A percentile compares a stretch with the other conserved stretches of the same genome.
Evolutionary conservation across 768 basidiomycete genomes (phyloP).

Genomic region (Leccinum incarnatum): DNA sequence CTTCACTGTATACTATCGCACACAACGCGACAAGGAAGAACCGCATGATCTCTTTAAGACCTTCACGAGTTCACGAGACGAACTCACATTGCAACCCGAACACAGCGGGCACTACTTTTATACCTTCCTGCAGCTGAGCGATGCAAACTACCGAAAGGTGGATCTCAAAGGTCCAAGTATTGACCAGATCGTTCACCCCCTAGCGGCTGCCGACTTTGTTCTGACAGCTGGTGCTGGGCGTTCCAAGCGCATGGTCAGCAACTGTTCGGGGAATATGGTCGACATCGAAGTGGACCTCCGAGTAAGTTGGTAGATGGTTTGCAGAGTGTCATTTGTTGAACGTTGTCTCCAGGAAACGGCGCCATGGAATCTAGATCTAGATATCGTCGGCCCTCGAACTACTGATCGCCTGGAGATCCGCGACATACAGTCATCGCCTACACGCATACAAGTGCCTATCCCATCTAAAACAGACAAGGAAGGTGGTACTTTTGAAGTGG

Average conservation of each 20-base stretch:
- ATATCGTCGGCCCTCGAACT: constrained; percentile 70
- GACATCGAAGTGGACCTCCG: constrained; percentile 78
- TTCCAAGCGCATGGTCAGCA: constrained; percentile 59
- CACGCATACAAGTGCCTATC: constrained; percentile 62
- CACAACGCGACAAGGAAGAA: constrained; percentile 66
- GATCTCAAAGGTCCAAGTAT: constrained; percentile 74
- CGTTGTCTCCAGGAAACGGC: constrained; percentile 63
- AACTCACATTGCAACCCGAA: constrained; percentile 82
- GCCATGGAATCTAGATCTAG: constrained; percentile 86
- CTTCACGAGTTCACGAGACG: constrained; percentile 70
- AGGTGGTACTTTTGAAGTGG: constrained; percentile 78
- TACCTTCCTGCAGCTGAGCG: constrained; percentile 74
- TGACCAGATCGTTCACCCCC: constrained; percentile 86
- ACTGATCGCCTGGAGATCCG: constrained; percentile 57
- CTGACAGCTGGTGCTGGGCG: constrained; percentile 37
- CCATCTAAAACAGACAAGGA: constrained; percentile 62
- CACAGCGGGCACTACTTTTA: constrained; percentile 88
- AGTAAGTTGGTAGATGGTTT: constrained; percentile 40
- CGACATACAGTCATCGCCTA: constrained; percentile 53
- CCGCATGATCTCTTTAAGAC: constrained; percentile 57
- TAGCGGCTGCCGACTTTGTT: constrained; percentile 77
- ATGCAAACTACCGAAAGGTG: constrained; percentile 78
- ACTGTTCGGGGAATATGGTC: constrained; percentile 75
- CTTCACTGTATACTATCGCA: constrained; percentile 78
- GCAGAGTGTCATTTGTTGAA: background rate